Evolutionary conservation across 768 basidiomycete species (phyloP).

Genomic region (Sporobolomyces roseus): DNA sequence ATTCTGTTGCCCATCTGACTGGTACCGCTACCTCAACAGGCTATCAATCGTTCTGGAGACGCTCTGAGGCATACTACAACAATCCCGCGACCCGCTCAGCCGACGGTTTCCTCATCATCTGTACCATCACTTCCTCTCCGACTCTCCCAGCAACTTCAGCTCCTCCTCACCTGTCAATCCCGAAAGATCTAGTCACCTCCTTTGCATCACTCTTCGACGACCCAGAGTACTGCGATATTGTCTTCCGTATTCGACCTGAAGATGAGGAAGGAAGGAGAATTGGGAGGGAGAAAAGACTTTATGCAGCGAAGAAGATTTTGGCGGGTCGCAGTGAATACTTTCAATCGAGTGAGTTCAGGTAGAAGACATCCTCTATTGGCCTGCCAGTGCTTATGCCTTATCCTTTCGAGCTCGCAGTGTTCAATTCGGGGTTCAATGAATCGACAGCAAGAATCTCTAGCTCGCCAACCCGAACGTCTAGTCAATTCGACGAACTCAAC

Average conservation of each 20-base stretch:
- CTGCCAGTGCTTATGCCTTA: no score
- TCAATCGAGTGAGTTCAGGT: slow-evolving; percentile 29
- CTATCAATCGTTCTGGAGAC: slow-evolving; percentile 8
- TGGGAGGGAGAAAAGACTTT: slow-evolving; percentile 43
- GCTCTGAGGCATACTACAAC: slow-evolving; percentile 43
- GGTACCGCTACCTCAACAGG: neutral
- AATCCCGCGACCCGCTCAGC: slow-evolving; percentile 21
- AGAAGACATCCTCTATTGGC: no score
- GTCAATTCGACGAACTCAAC: slow-evolving; percentile 13
- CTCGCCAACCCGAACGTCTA: neutral
- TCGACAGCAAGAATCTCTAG: slow-evolving; percentile 8
- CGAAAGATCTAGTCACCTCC: slow-evolving; percentile 48
- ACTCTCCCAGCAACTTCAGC: slow-evolving; percentile 44
- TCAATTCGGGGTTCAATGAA: slow-evolving; percentile 40
- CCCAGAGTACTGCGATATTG: slow-evolving; percentile 49
- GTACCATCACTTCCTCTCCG: slow-evolving; percentile 50
- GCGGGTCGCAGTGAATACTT: slow-evolving; percentile 49
- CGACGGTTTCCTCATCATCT: slow-evolving; percentile 50
- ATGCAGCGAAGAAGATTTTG: slow-evolving; percentile 50
- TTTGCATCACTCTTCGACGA: slow-evolving; percentile 50
- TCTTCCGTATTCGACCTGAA: slow-evolving; percentile 48
- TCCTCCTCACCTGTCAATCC: slow-evolving; percentile 45
- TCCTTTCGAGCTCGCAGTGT: no score
- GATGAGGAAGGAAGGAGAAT: slow-evolving; percentile 42
- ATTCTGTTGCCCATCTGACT: neutral